Evolutionary conservation across 2,329 filamentous ascomycete genomes (phyloP), one percentile per base, ranked within the genome.

Genomic region (Pseudogymnoascus sp.): DNA sequence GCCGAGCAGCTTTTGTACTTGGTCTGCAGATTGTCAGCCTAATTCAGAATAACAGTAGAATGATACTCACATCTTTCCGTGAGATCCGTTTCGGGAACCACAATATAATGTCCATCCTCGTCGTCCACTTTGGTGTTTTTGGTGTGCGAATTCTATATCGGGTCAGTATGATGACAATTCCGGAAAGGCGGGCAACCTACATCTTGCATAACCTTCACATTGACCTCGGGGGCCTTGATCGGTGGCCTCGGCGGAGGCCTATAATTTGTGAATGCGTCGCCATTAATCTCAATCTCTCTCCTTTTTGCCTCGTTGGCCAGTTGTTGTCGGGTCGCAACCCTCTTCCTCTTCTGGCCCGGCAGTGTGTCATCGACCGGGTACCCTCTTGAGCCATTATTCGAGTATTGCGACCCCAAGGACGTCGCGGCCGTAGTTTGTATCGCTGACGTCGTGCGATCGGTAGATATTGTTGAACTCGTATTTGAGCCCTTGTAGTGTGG

Each of bases 31-130:
- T 16, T 31, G 66, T 78, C 39, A 74, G 69, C 63, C 64, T 65
- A 26, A 16, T 26, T 23, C 33, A 60, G 33, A 45, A 23, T 52
- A 63, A 33, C 60, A 33, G 59, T 3, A 38, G 11, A 38, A 38
- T 33, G 52, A 61, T 41, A 83, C 91, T 75, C 82, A 96, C 92
- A 99, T 83, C 91, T 83, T 49, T 94, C 87, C 12, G 94, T 96
- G 61, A 99, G 79, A 64, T 90, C 85, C 10, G 89, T 89, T 68
- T 96, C 91, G 31, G 92, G 89, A 1, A 90, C 86, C 21, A 99
- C 92, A 68, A 97, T 91, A 72, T 97, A 99, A 75, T 99, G 94
- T 4, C 94, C 94, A 70, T 99, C 94, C 52, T 97, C 92, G 68
- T 99, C 94, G 70, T 99, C 94, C 49, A 94, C 88, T 73, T 95